Conservation (phyloP, 805 yeast genomes). For the Brettanomyces bruxellensis region DNA sequence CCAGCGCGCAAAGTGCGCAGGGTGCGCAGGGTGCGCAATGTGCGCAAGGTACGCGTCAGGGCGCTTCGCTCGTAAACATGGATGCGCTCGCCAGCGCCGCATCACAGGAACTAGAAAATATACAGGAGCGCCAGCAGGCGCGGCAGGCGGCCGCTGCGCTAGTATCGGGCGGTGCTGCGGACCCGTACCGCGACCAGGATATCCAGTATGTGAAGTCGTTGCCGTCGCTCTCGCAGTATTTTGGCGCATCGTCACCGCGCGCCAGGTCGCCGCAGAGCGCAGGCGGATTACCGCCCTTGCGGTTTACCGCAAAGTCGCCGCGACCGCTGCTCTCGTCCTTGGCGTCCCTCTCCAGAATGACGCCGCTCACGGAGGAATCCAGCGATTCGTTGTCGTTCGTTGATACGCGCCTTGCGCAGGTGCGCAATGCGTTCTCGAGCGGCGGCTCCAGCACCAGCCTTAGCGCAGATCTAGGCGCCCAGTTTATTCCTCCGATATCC, state of each 20-base stretch:
- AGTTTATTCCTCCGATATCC: slow-evolving; percentile 9
- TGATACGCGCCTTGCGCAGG: slow-evolving; percentile 6
- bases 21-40: not conserved
- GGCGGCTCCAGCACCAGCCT: slow-evolving; percentile 36
- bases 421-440: slow-evolving; percentile 8
- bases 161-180: slow-evolving; percentile 1
- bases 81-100: slow-evolving; percentile 48
- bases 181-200: slow-evolving; percentile 4
- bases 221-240: slow-evolving; percentile 44
- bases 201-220: slow-evolving; percentile 38
- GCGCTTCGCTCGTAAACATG: slow-evolving; percentile 19
- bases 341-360: slow-evolving; percentile 29
- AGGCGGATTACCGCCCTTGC: slow-evolving; percentile 41
- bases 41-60: not conserved
- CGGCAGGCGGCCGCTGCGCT: slow-evolving; percentile 10
- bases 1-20: not conserved
- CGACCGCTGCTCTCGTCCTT: slow-evolving; percentile 23
- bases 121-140: slow-evolving; percentile 21
- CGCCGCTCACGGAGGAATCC: not conserved
- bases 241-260: slow-evolving; percentile 27
- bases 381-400: slow-evolving; percentile 1
- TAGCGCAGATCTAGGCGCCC: slow-evolving; percentile 20
- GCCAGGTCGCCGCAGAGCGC: slow-evolving; percentile 40
- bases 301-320: slow-evolving; percentile 39
- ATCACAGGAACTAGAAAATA: slow-evolving; percentile 39